phyloP scores from a whole-genome alignment of 352 stramenopile species.

The Stramenopiles sp. region DNA sequence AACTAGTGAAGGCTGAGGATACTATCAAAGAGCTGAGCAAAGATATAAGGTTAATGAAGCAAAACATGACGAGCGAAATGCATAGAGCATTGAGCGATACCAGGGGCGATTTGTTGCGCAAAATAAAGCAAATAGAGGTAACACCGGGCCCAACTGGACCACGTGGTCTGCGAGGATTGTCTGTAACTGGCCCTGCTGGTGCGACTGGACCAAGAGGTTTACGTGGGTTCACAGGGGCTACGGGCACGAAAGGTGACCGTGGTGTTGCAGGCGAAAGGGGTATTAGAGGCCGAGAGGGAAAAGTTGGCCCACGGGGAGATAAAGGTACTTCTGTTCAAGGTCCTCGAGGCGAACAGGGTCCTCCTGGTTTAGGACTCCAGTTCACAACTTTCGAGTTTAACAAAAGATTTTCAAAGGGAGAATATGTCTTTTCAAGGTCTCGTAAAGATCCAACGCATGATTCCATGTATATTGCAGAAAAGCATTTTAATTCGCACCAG shows the following conservation, averaged over 20 bases:
- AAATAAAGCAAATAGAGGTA: background rate
- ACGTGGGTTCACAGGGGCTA: background rate
- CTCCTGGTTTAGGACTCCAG: background rate
- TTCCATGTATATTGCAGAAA: background rate
- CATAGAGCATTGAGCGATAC: no score
- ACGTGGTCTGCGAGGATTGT: background rate
- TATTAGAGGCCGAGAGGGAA: background rate
- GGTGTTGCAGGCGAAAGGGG: background rate
- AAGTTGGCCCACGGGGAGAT: background rate
- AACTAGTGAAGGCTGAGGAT: background rate
- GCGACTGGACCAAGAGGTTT: background rate
- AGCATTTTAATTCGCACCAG: background rate
- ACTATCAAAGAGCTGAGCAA: background rate
- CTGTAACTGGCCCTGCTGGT: background rate
- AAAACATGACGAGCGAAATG: no score
- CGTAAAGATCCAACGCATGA: background rate
- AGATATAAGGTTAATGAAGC: background rate
- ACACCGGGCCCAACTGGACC: background rate
- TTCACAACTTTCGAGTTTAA: background rate
- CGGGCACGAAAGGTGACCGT: background rate
- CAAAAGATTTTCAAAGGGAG: background rate
- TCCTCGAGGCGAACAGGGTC: background rate
- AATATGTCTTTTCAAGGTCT: background rate
- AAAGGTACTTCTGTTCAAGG: background rate
- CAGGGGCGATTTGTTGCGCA: no score